Percentiles rank a stretch among this genome's conserved stretches.
phyloP scores from a whole-genome alignment of 306 rosid genomes.

The Vigna angularis region DNA sequence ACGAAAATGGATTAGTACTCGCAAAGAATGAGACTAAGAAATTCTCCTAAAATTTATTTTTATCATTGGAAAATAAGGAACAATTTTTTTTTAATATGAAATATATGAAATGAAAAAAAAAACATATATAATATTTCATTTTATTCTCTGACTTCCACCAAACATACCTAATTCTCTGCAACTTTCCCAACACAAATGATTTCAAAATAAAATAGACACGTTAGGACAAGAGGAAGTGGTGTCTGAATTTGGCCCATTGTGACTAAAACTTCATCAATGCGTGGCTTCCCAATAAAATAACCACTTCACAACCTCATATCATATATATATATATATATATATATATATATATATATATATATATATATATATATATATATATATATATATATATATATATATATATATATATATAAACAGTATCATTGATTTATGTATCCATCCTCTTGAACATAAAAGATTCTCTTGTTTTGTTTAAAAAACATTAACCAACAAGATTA shows the following conservation, averaged over 20 bases:
- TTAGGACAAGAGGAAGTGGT: conserved; percentile 25
- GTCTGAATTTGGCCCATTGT: conserved; percentile 36
- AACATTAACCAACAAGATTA: background rate
- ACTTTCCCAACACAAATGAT: conserved; percentile 14
- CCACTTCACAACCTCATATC: conserved; percentile 27
- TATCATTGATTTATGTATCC: background rate
- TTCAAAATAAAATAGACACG: background rate
- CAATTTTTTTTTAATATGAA: background rate
- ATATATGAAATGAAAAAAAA: background rate
- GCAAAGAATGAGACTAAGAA: too few relatives aligned
- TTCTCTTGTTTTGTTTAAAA: background rate
- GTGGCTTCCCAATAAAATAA: conserved; percentile 32
- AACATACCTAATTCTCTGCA: background rate
- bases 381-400: background rate
- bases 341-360: too few relatives aligned
- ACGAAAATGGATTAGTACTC: background rate
- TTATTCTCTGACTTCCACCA: background rate
- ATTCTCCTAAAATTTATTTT: too few relatives aligned
- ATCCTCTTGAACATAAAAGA: background rate
- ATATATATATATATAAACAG: background rate
- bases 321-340: background rate
- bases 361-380: background rate
- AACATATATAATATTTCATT: background rate
- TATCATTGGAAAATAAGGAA: too few relatives aligned
- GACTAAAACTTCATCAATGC: conserved; percentile 6